Conservation (phyloP, 257 asterid species). For the Primulina huaijiensis region DNA sequence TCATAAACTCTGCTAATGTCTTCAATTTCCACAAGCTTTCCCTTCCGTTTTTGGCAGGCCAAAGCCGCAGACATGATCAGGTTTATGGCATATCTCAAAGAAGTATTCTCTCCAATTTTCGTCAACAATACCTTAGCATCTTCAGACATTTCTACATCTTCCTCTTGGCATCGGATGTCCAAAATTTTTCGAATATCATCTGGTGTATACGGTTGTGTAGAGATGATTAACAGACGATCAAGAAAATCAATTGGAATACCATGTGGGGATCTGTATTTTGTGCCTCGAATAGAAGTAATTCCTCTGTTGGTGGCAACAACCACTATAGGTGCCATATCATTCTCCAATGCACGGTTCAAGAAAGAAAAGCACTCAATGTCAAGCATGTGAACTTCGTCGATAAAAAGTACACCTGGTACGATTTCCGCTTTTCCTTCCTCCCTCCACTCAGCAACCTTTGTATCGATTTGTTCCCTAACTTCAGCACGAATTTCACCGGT, state of each 20-base stretch:
- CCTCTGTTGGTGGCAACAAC: slow-evolving; percentile 98
- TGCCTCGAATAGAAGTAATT: slow-evolving; percentile 80
- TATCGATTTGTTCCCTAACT: slow-evolving; percentile 94
- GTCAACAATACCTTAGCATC: slow-evolving; percentile 76
- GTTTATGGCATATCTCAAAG: slow-evolving; percentile 79
- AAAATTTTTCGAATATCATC: slow-evolving; percentile 78
- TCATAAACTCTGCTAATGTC: slow-evolving; percentile 80
- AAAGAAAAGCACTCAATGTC: slow-evolving; percentile 96
- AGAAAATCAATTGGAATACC: slow-evolving; percentile 92
- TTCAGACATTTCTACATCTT: slow-evolving; percentile 87
- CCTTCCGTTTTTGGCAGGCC: slow-evolving; percentile 76
- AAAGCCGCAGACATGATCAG: slow-evolving; percentile 74
- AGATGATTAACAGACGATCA: slow-evolving; percentile 89
- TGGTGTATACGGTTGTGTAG: slow-evolving; percentile 79
- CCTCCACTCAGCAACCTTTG: slow-evolving; percentile 98
- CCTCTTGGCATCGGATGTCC: slow-evolving; percentile 84
- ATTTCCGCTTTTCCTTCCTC: slow-evolving; percentile 99
- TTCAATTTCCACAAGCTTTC: slow-evolving; percentile 80
- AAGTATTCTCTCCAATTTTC: slow-evolving; percentile 82
- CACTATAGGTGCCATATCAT: slow-evolving; percentile 94
- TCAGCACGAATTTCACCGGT: slow-evolving; percentile 93
- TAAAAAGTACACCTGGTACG: slow-evolving; percentile 90
- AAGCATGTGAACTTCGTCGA: slow-evolving; percentile 99
- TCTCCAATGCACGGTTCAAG: slow-evolving; percentile 88
- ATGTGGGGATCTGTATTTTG: slow-evolving; percentile 82